These are phyloP conservation scores for Parietaria judaica DNA, from an alignment of 306 rosid genomes.

Conservation along the genomic window DNA sequence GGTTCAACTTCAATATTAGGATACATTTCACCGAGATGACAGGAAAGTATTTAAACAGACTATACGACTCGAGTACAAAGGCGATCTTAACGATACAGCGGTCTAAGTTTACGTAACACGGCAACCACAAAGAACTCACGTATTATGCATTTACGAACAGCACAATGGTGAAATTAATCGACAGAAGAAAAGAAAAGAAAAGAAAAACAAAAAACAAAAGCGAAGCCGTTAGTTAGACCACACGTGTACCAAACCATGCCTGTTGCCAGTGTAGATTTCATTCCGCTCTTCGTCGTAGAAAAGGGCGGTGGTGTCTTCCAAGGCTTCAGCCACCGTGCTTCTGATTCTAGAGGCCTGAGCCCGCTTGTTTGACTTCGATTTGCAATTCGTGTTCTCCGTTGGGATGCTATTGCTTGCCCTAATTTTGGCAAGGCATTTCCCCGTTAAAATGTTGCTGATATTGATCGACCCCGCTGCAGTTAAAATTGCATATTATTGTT, in stretches of 20 bases:
- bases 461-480: conserved; percentile 78
- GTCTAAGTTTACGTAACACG: conserved; percentile 25
- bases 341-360: conserved; percentile 34
- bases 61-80: conserved; percentile 30
- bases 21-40: conserved; percentile 15
- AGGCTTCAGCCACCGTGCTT: conserved; percentile 73
- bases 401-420: conserved; percentile 36
- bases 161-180: conserved; percentile 24
- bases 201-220: neutral
- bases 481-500: conserved; percentile 23
- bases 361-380: conserved; percentile 42
- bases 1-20: conserved; percentile 23
- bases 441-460: conserved; percentile 83
- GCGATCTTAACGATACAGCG: conserved; percentile 22
- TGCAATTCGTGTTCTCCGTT: conserved; percentile 27
- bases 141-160: conserved; percentile 20
- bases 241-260: conserved; percentile 80
- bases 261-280: conserved; percentile 82
- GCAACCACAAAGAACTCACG: conserved; percentile 26
- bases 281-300: conserved; percentile 87
- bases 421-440: conserved; percentile 80
- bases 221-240: conserved; percentile 68
- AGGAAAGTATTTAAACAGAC: conserved; percentile 22
- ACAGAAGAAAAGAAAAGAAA: conserved; percentile 7
- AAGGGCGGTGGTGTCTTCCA: conserved; percentile 88